phyloP scores from a whole-genome alignment of 2,329 filamentous ascomycete genomes.

The Cladobotryum protrusum region DNA sequence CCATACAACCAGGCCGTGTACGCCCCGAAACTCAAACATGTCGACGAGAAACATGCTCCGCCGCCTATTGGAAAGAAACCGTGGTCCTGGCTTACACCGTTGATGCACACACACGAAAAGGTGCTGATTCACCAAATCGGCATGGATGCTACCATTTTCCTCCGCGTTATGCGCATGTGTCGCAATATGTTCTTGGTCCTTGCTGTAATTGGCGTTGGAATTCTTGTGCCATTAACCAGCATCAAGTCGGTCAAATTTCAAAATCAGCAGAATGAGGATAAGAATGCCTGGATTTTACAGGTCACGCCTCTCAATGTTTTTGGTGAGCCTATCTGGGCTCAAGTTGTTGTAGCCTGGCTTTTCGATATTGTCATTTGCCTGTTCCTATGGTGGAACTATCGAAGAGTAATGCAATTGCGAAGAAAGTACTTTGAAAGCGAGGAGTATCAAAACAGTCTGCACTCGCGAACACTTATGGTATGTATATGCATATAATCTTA shows the following conservation, averaged over 20 bases:
- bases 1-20: slow-evolving; percentile 91
- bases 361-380: slow-evolving; percentile 70
- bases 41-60: slow-evolving; percentile 82
- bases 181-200: slow-evolving; percentile 79
- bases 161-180: slow-evolving; percentile 85
- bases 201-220: slow-evolving; percentile 63
- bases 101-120: slow-evolving; percentile 71
- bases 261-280: slow-evolving; percentile 10
- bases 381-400: slow-evolving; percentile 90
- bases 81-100: slow-evolving; percentile 77
- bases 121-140: slow-evolving; percentile 76
- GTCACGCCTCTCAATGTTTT: slow-evolving; percentile 55
- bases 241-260: slow-evolving; percentile 30
- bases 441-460: slow-evolving; percentile 83
- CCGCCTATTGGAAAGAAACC: slow-evolving; percentile 81
- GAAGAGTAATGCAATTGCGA: slow-evolving; percentile 62
- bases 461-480: slow-evolving; percentile 66
- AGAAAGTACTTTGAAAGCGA: slow-evolving; percentile 75
- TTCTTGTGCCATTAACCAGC: slow-evolving; percentile 78
- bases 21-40: slow-evolving; percentile 87
- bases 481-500: slow-evolving; percentile 13
- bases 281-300: slow-evolving; percentile 44
- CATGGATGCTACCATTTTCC: slow-evolving; percentile 84
- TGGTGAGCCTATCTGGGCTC: slow-evolving; percentile 50
- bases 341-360: slow-evolving; percentile 53